Base-by-base conservation (phyloP, 2,329 filamentous ascomycete genomes). In the Fusarium stilboides region DNA sequence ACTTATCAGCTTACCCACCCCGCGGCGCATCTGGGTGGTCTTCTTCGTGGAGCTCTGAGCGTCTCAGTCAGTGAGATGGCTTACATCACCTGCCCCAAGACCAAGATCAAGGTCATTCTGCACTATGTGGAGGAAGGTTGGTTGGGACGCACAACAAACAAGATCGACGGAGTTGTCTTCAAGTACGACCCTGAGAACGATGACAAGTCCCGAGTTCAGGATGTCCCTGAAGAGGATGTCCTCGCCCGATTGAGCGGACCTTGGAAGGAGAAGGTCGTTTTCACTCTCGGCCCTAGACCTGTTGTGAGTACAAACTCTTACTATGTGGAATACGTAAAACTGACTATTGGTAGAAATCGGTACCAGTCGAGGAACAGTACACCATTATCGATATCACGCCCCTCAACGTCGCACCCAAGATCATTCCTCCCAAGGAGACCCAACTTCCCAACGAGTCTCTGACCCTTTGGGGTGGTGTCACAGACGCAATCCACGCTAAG, bases 1-100 rank as follows among this genome's bases (percentile, higher is more conserved):
- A 92, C 94, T 66, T 99, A 99, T 80, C 94, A 97, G 77, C 88
- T 99, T 66, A 97, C 92, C 7, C 96, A 99, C 80, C 96, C 96
- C 6, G 90, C 93, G n/a, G 96, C 96, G 8, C 93, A 97, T 76
- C 85, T 99, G 2, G 94, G 94, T 28, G 96, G 96, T 19, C 85
- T 99, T 54, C 82, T 99, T 45, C 88, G 94, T 70, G 96, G 96
- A 24, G 90, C 92, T n/a, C 84, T 98, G 51, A 94, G 91, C 74
- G 91, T 99, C 66, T 94, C 92, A 10, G 96, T 99, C 22, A 92
- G 94, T 46, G 96, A 99, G 75, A 88, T 91, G 69, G 96, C 94
- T 75, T 97, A 92, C 78, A 87, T 98, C 63, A 94, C 91, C 39
- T 99, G 96, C 80, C 88, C 92, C n/a, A 91, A 94, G 82, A 97